Conservation (phyloP, 208 protist genomes). For the Leishmania guyanensis region DNA sequence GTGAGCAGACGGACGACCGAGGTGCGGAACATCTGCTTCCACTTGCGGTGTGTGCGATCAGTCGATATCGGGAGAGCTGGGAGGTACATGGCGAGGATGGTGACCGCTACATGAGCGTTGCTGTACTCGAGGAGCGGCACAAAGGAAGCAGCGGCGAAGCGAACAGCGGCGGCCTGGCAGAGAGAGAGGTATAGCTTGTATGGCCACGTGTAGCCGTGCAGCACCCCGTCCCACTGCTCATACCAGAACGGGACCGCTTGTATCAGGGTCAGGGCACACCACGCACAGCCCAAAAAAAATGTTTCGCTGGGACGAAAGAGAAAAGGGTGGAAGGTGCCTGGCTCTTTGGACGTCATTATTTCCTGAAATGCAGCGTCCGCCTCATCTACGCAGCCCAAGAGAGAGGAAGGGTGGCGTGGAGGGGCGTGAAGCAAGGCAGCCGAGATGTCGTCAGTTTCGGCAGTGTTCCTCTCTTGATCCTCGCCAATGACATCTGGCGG, state of each 20-base stretch:
- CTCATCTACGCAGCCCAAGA: constrained; percentile 9
- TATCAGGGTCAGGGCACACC: constrained; percentile 52
- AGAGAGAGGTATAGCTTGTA: constrained; percentile 77
- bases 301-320: constrained; percentile 64
- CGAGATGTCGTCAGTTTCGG: constrained; percentile 9
- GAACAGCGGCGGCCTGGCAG: constrained; percentile 66
- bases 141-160: constrained; percentile 77
- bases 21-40: constrained; percentile 70
- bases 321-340: constrained; percentile 71
- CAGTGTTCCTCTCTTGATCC: not conserved
- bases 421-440: not conserved
- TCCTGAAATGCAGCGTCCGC: constrained; percentile 62
- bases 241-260: constrained; percentile 69
- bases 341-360: constrained; percentile 47
- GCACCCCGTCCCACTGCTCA: constrained; percentile 66
- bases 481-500: not conserved
- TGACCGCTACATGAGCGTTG: constrained; percentile 72
- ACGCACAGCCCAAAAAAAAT: constrained; percentile 55
- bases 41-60: constrained; percentile 74
- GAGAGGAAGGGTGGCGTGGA: not conserved
- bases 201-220: constrained; percentile 40
- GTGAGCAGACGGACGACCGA: constrained; percentile 68
- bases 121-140: constrained; percentile 66
- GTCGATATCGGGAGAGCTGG: constrained; percentile 79
- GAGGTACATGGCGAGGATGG: constrained; percentile 79